Evolutionary conservation across 2,329 filamentous ascomycete species (phyloP).

Genomic region (Fusarium denticulatum): DNA sequence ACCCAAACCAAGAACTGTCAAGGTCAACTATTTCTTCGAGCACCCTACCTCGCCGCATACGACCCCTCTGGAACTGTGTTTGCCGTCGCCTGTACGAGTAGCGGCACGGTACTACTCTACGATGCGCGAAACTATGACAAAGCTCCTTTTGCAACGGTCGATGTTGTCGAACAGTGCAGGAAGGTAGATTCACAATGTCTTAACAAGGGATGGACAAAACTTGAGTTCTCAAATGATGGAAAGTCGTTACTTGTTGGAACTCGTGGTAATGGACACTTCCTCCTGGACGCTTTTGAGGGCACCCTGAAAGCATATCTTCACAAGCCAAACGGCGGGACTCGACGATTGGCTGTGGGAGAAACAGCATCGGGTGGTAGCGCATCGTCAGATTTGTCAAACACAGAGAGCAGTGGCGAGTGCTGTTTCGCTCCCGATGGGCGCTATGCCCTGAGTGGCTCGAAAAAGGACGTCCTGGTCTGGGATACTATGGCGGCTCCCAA

Average conservation of each 20-base stretch:
- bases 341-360: conserved; percentile 65
- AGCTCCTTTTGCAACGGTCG: conserved; percentile 86
- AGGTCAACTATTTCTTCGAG: conserved; percentile 82
- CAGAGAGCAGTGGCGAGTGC: conserved; percentile 77
- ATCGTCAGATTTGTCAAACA: conserved; percentile 50
- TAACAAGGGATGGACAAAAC: conserved; percentile 81
- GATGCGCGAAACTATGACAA: conserved; percentile 95
- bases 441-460: conserved; percentile 83
- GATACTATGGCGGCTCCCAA: conserved; percentile 72
- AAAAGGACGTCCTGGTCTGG: conserved; percentile 85
- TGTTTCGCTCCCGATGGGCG: conserved; percentile 91
- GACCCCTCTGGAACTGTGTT: conserved; percentile 94
- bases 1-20: conserved; percentile 81
- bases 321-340: conserved; percentile 64
- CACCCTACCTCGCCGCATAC: conserved; percentile 85
- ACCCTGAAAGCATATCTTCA: conserved; percentile 77
- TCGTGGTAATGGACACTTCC: conserved; percentile 83
- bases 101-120: conserved; percentile 86
- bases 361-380: conserved; percentile 48
- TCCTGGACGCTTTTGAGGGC: conserved; percentile 93
- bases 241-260: conserved; percentile 87
- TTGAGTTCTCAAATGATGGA: conserved; percentile 97
- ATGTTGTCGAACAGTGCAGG: conserved; percentile 70
- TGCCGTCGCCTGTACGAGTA: conserved; percentile 83
- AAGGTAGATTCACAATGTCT: conserved; percentile 65